Base-by-base conservation (phyloP, 2,329 filamentous ascomycete genomes). In the Phyllosticta capitalensis region DNA sequence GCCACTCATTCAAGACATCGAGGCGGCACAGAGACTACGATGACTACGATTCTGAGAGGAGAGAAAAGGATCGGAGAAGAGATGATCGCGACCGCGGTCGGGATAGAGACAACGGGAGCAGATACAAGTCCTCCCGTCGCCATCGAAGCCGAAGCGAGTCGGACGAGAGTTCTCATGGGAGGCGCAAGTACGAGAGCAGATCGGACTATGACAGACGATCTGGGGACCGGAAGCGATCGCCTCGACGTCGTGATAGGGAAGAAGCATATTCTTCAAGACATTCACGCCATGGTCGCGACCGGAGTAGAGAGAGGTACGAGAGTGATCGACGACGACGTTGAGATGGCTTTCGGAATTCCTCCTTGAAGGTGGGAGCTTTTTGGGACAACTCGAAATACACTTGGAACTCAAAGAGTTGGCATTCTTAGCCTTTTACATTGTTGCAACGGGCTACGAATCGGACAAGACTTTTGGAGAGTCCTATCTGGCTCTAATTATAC, bases 1-100 rank as follows among this genome's bases (percentile, higher is more conserved):
- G 66, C 49, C 69, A 69, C 38, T 58, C 63, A 5, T 61, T 59
- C 28, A 65, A 61, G 9, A 52, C 51, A 14, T 61, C 60, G 12
- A 53, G 57, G 14, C 49, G 60, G 50, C 58, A 49, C n/a, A 54
- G 38, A 45, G 4, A 17, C 17, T 53, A 55, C 20, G 59, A 61
- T 21, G 59, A 64, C 26, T 53, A 48, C 26, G 63, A 62, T n/a
- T 54, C 52, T 17, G 59, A 54, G 6, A 38, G 51, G 9, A 33
- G 59, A 28, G 55, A 56, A 10, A 58, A 48, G 30, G 59, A 62
- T 19, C 30, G 54, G 17, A 26, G 59, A 2, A 57, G 38, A 45
- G 24, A 57, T 19, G 60, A 64, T 45, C 50, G 48, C 7, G 55
- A 63, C 28, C 26, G 52, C 7, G 57, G 61, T 28, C 54, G 61